These are phyloP conservation scores for Wilcoxina mikolae DNA, from an alignment of 495 filamentous ascomycete species.

Conservation along the genomic window DNA sequence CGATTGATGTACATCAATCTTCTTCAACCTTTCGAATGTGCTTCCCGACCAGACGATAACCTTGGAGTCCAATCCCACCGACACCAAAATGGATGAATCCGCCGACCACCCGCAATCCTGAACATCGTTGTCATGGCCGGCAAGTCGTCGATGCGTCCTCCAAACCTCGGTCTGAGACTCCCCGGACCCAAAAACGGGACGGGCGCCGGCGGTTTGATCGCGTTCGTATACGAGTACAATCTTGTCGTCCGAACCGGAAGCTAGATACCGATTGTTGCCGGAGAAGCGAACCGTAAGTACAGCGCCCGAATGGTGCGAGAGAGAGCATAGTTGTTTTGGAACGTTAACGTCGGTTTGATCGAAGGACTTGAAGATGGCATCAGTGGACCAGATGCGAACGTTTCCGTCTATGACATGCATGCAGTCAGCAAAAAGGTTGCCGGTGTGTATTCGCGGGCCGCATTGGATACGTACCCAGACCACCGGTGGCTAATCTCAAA, in stretches of 20 bases:
- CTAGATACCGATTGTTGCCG: slow-evolving; percentile 79
- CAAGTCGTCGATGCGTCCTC: slow-evolving; percentile 80
- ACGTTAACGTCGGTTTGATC: slow-evolving; percentile 50
- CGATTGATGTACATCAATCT: slow-evolving; percentile 75
- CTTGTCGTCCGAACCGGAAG: slow-evolving; percentile 94
- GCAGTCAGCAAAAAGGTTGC: slow-evolving; percentile 22
- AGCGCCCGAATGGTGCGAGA: slow-evolving; percentile 95
- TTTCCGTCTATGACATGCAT: slow-evolving; percentile 56
- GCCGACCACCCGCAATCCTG: slow-evolving; percentile 96
- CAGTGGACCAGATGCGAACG: slow-evolving; percentile 92
- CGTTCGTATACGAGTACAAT: slow-evolving; percentile 92
- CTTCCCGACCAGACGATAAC: slow-evolving; percentile 95
- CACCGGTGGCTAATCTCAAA: slow-evolving; percentile 65
- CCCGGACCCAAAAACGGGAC: slow-evolving; percentile 50
- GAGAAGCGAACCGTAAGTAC: slow-evolving; percentile 96
- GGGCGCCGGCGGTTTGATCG: slow-evolving; percentile 35
- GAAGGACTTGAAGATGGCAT: slow-evolving; percentile 69
- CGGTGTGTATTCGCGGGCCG: background rate
- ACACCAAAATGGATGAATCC: slow-evolving; percentile 89
- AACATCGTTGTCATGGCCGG: slow-evolving; percentile 96
- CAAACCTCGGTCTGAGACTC: slow-evolving; percentile 92
- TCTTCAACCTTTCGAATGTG: slow-evolving; percentile 96
- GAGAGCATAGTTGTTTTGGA: slow-evolving; percentile 86
- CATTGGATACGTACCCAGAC: slow-evolving; percentile 9
- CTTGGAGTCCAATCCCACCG: slow-evolving; percentile 93